phyloP scores from a whole-genome alignment of 2,329 filamentous ascomycete species.

The Aureobasidium sp. region DNA sequence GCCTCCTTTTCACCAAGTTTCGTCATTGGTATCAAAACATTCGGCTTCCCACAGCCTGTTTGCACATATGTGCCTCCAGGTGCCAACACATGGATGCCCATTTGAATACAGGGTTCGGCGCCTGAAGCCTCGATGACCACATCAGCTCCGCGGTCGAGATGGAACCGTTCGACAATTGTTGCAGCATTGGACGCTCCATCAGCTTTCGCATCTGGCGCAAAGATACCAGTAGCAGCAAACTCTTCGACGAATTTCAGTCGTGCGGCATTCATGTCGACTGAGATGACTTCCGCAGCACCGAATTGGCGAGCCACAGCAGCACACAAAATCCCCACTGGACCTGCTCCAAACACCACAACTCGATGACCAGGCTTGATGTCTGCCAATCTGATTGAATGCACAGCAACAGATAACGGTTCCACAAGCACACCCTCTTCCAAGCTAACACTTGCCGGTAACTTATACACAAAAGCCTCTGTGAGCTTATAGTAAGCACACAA shows the following conservation, averaged over 20 bases:
- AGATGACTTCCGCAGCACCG: constrained; percentile 73
- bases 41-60: constrained; percentile 80
- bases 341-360: constrained; percentile 44
- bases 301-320: constrained; percentile 77
- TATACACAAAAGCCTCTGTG: constrained; percentile 43
- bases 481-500: constrained; percentile 44
- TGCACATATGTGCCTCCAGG: constrained; percentile 55
- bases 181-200: constrained; percentile 65
- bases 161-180: constrained; percentile 56
- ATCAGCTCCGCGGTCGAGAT: constrained; percentile 47
- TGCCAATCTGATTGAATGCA: constrained; percentile 39
- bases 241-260: constrained; percentile 70
- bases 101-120: constrained; percentile 44
- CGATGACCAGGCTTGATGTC: constrained; percentile 37
- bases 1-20: constrained; percentile 84
- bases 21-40: constrained; percentile 90
- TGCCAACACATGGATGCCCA: constrained; percentile 42
- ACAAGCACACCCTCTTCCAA: constrained; percentile 48
- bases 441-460: constrained; percentile 38
- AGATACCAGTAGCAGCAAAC: constrained; percentile 66
- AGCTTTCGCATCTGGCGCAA: constrained; percentile 50
- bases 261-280: constrained; percentile 75
- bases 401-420: constrained; percentile 48
- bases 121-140: constrained; percentile 43
- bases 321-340: constrained; percentile 72